These are phyloP conservation scores for Russula lepida DNA, from an alignment of 768 basidiomycete species.

Conservation along the genomic window DNA sequence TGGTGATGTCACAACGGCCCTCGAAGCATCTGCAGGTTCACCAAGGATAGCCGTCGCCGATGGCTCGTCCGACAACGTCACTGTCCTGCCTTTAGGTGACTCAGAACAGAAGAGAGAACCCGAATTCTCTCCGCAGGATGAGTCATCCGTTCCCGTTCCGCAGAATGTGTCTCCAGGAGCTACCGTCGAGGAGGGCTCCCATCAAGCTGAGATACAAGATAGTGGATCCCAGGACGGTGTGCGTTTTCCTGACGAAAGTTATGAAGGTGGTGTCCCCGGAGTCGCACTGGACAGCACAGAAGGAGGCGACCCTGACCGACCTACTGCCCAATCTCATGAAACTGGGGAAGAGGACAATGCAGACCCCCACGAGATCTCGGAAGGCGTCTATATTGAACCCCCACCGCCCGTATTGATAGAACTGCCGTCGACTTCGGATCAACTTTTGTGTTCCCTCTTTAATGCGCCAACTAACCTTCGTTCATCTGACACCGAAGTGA, in stretches of 20 bases:
- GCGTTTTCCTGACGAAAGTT: neutral
- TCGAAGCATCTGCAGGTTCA: neutral
- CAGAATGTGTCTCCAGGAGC: neutral
- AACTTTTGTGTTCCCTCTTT: conserved; percentile 27
- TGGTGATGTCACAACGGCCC: neutral
- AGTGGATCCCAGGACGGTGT: neutral
- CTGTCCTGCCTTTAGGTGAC: neutral
- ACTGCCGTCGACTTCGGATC: conserved; percentile 32
- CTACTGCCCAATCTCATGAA: neutral
- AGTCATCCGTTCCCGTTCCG: neutral
- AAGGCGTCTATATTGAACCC: conserved; percentile 63
- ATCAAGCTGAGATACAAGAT: neutral
- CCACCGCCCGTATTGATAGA: conserved; percentile 60
- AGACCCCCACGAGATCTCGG: conserved; percentile 19
- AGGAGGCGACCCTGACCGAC: neutral
- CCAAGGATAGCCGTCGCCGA: neutral
- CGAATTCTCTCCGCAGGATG: neutral
- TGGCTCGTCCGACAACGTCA: neutral
- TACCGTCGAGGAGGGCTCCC: neutral
- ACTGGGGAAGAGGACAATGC: neutral
- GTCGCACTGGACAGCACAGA: neutral
- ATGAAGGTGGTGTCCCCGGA: neutral
- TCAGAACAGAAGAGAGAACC: neutral
- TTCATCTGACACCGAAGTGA: conserved; percentile 5
- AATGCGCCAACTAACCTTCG: conserved; percentile 10